Conservation (phyloP, 441 rosid genomes). For the Viola pubescens region DNA sequence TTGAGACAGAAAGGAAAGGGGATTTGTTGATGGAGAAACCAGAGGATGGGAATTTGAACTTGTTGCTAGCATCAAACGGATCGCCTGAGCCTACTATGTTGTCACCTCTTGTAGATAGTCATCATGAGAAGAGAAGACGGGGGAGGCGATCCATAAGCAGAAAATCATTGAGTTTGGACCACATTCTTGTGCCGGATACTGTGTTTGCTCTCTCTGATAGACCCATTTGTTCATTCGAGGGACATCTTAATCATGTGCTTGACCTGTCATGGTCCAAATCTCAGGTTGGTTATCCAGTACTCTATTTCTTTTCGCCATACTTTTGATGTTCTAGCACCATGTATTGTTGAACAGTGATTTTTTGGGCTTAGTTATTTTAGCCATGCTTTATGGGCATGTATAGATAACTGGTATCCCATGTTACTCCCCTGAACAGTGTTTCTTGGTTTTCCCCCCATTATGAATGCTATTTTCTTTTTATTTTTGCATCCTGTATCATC, state of each 20-base stretch:
- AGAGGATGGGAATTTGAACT: conserved; percentile 50
- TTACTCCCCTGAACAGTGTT: no score
- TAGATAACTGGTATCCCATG: no score
- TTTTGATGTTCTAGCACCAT: background rate
- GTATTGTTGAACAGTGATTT: background rate
- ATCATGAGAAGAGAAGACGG: conserved; percentile 49
- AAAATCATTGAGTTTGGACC: conserved; percentile 61
- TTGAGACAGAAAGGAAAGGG: conserved; percentile 59
- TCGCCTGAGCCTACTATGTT: conserved; percentile 52
- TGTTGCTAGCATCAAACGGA: conserved; percentile 43
- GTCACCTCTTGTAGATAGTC: conserved; percentile 40
- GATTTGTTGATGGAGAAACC: conserved; percentile 60
- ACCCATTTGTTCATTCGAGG: conserved; percentile 68
- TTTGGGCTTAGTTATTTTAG: no score
- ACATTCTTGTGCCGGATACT: conserved; percentile 68
- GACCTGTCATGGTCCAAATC: conserved; percentile 91
- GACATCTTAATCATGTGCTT: conserved; percentile 67
- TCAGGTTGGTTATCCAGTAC: conserved; percentile 42
- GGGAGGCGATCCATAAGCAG: conserved; percentile 53
- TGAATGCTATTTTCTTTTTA: no score
- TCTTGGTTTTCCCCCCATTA: no score
- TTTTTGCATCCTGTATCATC: no score
- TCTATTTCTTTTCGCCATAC: background rate
- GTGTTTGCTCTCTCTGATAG: conserved; percentile 65
- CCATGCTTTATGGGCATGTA: no score